phyloP scores from a whole-genome alignment of 129 eudicot species.

The Gnaphalium uliginosum region DNA sequence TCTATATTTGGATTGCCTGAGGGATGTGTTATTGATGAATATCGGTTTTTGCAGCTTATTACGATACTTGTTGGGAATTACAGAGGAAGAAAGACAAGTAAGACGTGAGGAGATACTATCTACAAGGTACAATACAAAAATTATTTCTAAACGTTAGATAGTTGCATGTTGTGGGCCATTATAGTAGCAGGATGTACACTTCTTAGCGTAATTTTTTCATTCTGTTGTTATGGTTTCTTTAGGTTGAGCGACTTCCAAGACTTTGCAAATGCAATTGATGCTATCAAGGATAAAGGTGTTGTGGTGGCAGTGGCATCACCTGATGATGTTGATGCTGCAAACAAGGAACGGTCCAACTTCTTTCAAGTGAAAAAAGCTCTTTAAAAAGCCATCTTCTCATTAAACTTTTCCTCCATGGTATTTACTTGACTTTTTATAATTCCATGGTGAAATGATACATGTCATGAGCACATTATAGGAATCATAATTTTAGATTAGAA shows the following conservation, averaged over 20 bases:
- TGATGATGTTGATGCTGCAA: conserved; percentile 90
- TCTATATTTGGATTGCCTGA: neutral
- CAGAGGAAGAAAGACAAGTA: conserved; percentile 85
- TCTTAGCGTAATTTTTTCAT: neutral
- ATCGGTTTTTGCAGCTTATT: conserved; percentile 59
- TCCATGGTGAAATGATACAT: conserved; percentile 2
- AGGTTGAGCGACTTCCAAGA: conserved; percentile 90
- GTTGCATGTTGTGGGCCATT: neutral
- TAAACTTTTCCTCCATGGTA: neutral
- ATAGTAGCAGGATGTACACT: neutral
- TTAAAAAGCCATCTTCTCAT: conserved; percentile 25
- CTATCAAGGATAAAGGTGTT: conserved; percentile 79
- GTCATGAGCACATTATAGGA: neutral
- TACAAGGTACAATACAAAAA: conserved; percentile 57
- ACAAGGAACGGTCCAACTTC: conserved; percentile 62
- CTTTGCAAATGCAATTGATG: conserved; percentile 72
- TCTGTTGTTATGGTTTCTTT: neutral
- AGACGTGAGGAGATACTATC: conserved; percentile 94
- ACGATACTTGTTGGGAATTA: conserved; percentile 76
- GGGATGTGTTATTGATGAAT: conserved; percentile 6
- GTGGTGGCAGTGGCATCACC: conserved; percentile 97
- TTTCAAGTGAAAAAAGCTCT: conserved; percentile 83
- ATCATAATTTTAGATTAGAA: conserved; percentile 9
- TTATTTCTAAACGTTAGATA: neutral
- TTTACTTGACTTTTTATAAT: neutral